phyloP scores from a whole-genome alignment of 805 yeast genomes.

The Grigorovia yakushimaensis region DNA sequence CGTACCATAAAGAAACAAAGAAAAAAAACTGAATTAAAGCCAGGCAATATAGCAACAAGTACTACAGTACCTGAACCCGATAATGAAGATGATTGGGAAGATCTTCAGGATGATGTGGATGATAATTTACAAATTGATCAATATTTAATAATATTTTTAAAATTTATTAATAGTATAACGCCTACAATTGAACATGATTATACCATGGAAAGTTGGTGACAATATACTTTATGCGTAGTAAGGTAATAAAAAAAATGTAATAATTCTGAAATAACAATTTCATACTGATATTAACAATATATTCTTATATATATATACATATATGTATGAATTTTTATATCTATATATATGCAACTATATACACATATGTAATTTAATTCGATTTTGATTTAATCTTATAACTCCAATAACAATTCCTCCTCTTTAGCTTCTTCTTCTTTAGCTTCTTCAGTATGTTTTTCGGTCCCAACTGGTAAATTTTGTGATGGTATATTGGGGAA shows the following conservation, averaged over 20 bases:
- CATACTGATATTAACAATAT: no score
- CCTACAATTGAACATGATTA: slow-evolving; percentile 97
- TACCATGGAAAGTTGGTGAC: slow-evolving; percentile 90
- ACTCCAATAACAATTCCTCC: slow-evolving; percentile 25
- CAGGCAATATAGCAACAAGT: slow-evolving; percentile 9
- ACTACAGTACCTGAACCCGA: slow-evolving; percentile 30
- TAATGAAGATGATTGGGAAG: slow-evolving; percentile 44
- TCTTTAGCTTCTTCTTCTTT: slow-evolving; percentile 13
- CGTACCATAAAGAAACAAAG: slow-evolving; percentile 36
- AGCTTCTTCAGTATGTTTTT: slow-evolving; percentile 6
- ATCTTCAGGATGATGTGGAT: slow-evolving; percentile 32
- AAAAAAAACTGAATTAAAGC: slow-evolving; percentile 35
- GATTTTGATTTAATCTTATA: slow-evolving; percentile 8
- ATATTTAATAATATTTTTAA: slow-evolving; percentile 77
- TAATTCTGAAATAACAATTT: no score
- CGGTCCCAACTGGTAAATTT: slow-evolving; percentile 11
- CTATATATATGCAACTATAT: not conserved
- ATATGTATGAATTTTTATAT: not conserved
- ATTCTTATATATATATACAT: not conserved
- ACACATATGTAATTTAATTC: not conserved
- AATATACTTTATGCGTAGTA: no score
- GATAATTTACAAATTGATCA: slow-evolving; percentile 76
- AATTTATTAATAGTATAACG: slow-evolving; percentile 92
- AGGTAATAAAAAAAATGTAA: no score
- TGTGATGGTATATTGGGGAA: slow-evolving; percentile 35